These are phyloP conservation scores for Colletotrichum ledebouriae DNA, from an alignment of 2,329 filamentous ascomycete species.

Conservation along the genomic window DNA sequence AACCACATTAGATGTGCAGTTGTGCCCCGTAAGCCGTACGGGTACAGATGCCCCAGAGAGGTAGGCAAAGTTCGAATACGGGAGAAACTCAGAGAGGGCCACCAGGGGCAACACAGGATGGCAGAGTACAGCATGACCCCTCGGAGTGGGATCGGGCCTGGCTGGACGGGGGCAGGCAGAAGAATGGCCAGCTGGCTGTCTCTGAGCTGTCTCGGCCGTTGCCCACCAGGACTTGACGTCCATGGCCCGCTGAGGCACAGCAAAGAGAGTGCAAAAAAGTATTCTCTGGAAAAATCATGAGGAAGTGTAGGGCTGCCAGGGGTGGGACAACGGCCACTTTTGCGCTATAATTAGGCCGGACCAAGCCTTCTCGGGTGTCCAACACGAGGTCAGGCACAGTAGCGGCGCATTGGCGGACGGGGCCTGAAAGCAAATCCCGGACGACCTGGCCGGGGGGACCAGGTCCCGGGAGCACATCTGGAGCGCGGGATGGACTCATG, in stretches of 20 bases:
- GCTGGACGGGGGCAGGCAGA: constrained; percentile 4
- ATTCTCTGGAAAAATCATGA: not conserved
- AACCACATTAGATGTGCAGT: not conserved
- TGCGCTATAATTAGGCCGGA: constrained; percentile 34
- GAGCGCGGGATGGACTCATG: constrained; percentile 9
- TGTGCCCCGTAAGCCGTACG: not conserved
- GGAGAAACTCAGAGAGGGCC: constrained; percentile 3
- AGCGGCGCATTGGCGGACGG: constrained; percentile 37
- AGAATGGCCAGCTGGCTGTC: constrained; percentile 29
- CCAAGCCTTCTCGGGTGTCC: constrained; percentile 16
- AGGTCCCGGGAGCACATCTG: not conserved
- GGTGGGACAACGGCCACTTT: constrained; percentile 10
- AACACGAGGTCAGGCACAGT: constrained; percentile 42
- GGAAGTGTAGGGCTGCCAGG: constrained; percentile 21
- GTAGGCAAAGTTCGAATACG: constrained; percentile 27
- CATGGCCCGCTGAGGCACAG: too few species aligned
- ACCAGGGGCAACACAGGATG: not conserved
- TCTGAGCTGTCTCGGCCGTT: not conserved
- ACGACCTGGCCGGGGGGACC: not conserved
- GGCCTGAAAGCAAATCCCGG: constrained; percentile 30
- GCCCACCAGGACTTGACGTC: too few species aligned
- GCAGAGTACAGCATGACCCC: constrained; percentile 14
- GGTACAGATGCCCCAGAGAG: not conserved
- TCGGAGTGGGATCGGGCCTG: constrained; percentile 23
- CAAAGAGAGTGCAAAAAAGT: not conserved